Percentiles rank a stretch among this genome's conserved stretches.
phyloP scores from a whole-genome alignment of 352 stramenopile genomes.

The Blastocystis sp. region DNA sequence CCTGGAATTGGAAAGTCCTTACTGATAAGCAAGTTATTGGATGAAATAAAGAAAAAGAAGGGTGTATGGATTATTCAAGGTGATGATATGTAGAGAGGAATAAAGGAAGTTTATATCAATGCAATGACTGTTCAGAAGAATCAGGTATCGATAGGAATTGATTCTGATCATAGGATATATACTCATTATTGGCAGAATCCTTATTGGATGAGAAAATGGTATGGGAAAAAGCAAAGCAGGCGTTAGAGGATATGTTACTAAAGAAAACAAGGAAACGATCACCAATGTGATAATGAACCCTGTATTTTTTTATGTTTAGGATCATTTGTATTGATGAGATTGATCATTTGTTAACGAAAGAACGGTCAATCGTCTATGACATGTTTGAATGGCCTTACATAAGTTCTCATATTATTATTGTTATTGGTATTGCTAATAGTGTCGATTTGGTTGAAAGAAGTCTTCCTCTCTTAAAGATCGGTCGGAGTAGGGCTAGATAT shows the following conservation, averaged over 20 bases:
- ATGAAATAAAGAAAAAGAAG: background rate
- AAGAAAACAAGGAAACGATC: constrained; percentile 2
- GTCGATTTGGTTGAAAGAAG: constrained; percentile 14
- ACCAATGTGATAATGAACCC: background rate
- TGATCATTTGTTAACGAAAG: constrained; percentile 36
- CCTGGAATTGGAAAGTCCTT: constrained; percentile 50
- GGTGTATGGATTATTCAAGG: background rate
- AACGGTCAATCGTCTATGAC: constrained; percentile 48
- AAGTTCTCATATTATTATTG: background rate
- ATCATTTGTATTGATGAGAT: constrained; percentile 47
- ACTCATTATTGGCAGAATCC: background rate
- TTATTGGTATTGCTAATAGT: constrained; percentile 53
- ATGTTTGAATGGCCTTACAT: constrained; percentile 47
- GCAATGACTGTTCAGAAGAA: constrained; percentile 46
- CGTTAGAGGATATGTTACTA: background rate
- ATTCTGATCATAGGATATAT: constrained; percentile 15
- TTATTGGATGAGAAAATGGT: constrained; percentile 1
- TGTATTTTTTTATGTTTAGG: background rate
- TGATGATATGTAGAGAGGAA: constrained; percentile 3
- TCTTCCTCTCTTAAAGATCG: constrained; percentile 26
- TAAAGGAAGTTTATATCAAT: constrained; percentile 23
- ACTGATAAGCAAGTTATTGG: constrained; percentile 24
- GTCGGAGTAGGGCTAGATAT: background rate
- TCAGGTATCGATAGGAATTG: background rate
- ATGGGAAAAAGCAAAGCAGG: constrained; percentile 42